Conservation (phyloP, 148 eudicot genomes). For the Mesembryanthemum crystallinum region DNA sequence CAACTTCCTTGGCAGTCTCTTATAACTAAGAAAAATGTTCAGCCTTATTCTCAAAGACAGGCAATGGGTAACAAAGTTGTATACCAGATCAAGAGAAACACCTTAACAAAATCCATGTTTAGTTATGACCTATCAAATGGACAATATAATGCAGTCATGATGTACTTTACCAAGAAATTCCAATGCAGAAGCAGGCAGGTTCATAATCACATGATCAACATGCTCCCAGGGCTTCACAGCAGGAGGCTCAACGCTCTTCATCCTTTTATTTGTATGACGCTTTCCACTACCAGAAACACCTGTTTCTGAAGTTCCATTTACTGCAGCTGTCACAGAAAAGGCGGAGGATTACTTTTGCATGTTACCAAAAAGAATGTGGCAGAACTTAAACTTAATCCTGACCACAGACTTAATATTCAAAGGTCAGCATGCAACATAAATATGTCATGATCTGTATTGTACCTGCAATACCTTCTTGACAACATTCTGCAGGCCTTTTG, state of each 20-base stretch:
- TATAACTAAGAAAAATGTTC: background rate
- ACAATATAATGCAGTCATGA: background rate
- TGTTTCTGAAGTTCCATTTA: conserved; percentile 28
- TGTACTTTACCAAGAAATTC: conserved; percentile 68
- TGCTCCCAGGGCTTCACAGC: conserved; percentile 78
- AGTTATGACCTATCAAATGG: background rate
- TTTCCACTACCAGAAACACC: conserved; percentile 38
- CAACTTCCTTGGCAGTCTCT: background rate
- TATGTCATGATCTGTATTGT: background rate
- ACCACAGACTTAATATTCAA: background rate
- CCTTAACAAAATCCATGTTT: background rate
- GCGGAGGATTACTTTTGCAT: conserved; percentile 2
- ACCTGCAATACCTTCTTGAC: conserved; percentile 44
- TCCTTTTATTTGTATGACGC: conserved; percentile 45
- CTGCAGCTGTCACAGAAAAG: conserved; percentile 29
- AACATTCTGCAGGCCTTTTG: conserved; percentile 58
- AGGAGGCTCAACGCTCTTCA: conserved; percentile 40
- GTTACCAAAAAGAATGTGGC: background rate
- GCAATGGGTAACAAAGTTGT: background rate
- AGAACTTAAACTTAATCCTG: background rate
- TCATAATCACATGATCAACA: conserved; percentile 81
- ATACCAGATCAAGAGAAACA: background rate
- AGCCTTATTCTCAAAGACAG: background rate
- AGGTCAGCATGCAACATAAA: conserved; percentile 2
- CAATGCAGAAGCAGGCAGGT: conserved; percentile 86